phyloP scores from a whole-genome alignment of 2,329 filamentous ascomycete species.

The Albophoma yamanashiensis region DNA sequence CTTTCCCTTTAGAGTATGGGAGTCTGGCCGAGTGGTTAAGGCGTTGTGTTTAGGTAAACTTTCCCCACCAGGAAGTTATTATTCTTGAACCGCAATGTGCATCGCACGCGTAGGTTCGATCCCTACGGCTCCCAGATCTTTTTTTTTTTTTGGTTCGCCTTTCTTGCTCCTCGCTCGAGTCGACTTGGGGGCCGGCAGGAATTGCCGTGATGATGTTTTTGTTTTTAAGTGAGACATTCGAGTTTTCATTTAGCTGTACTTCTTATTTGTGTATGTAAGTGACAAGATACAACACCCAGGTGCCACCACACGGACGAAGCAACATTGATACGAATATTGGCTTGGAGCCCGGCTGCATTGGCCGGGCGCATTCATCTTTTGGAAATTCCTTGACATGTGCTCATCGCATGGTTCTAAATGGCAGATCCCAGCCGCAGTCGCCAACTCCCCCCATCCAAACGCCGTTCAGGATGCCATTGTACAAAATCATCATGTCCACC shows the following conservation, averaged over 20 bases:
- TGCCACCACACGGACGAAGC: background rate
- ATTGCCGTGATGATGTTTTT: background rate
- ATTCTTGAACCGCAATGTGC: conserved; percentile 27
- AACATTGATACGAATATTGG: background rate
- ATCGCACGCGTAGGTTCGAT: conserved; percentile 40
- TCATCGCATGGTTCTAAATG: background rate
- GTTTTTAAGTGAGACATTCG: background rate
- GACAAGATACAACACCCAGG: background rate
- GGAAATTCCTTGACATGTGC: background rate
- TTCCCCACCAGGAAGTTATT: conserved; percentile 6
- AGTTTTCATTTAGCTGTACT: background rate
- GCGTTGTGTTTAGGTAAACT: conserved; percentile 40
- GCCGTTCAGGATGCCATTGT: conserved; percentile 5
- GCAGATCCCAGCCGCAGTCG: conserved; percentile 3
- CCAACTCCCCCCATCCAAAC: conserved; percentile 6
- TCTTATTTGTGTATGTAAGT: too few species aligned
- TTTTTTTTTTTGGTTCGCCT: conserved; percentile 6
- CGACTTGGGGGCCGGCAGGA: background rate
- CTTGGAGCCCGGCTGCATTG: background rate
- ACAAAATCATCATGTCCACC: background rate
- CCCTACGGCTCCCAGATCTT: conserved; percentile 32
- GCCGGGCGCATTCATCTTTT: background rate
- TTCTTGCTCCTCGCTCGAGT: background rate
- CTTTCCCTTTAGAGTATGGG: conserved; percentile 11
- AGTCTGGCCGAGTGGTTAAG: conserved; percentile 46